Evolutionary conservation across 306 rosid genomes (phyloP).

Genomic region (Abrus pulchellus): DNA sequence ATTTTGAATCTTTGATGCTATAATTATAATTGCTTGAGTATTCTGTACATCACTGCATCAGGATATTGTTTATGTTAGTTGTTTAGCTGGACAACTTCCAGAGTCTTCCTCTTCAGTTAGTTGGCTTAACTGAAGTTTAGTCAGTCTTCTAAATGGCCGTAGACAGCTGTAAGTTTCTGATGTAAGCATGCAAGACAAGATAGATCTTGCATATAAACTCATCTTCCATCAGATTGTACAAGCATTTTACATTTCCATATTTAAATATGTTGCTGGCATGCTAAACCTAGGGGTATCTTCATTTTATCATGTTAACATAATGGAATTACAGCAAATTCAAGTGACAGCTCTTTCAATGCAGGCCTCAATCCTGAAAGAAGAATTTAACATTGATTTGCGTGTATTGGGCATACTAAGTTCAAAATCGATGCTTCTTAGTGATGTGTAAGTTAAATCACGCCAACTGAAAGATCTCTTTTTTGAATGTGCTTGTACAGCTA

Average conservation of each 20-base stretch:
- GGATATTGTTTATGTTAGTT: neutral
- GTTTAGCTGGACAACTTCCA: neutral
- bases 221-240: neutral
- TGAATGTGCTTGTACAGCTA: neutral
- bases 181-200: neutral
- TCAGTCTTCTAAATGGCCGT: neutral
- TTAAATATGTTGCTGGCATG: slow-evolving; percentile 34
- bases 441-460: slow-evolving; percentile 69
- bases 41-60: neutral
- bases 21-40: neutral
- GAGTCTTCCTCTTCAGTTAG: neutral
- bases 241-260: slow-evolving; percentile 24
- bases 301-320: slow-evolving; percentile 18
- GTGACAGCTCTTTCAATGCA: slow-evolving; percentile 46
- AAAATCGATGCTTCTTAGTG: slow-evolving; percentile 83
- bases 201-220: neutral
- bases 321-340: slow-evolving; percentile 30
- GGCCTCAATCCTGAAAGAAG: slow-evolving; percentile 92
- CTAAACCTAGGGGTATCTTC: slow-evolving; percentile 28
- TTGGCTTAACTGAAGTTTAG: slow-evolving; percentile 1
- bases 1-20: neutral
- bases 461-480: slow-evolving; percentile 32
- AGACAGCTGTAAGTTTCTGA: neutral
- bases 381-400: slow-evolving; percentile 94
- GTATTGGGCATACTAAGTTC: slow-evolving; percentile 92